Conservation (phyloP, 352 stramenopile species). For the Blastocystis sp. region DNA sequence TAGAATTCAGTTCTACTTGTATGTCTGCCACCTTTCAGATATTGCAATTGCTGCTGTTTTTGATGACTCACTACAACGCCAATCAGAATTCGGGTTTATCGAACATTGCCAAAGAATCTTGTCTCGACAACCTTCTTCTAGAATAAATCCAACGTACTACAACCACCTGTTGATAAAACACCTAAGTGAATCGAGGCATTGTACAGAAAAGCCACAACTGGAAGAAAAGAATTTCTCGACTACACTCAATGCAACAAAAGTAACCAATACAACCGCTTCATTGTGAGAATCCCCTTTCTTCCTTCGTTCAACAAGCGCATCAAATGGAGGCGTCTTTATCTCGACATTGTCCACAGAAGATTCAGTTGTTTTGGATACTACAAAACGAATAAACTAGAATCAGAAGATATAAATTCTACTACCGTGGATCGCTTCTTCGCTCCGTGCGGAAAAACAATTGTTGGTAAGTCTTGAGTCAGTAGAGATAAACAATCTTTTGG, state of each 20-base stretch:
- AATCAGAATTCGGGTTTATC: not conserved
- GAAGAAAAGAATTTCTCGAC: not conserved
- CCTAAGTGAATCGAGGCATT: slow-evolving; percentile 3
- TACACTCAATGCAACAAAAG: not conserved
- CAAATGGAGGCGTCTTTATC: not conserved
- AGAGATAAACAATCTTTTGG: not conserved
- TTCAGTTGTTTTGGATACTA: not conserved
- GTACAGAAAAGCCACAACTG: slow-evolving; percentile 15
- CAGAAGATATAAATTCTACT: not conserved
- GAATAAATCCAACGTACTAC: not conserved
- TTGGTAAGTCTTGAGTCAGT: not conserved
- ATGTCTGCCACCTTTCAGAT: too few species aligned
- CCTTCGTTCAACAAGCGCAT: not conserved
- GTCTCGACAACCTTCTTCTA: not conserved
- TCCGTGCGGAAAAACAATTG: not conserved
- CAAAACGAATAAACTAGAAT: slow-evolving; percentile 40
- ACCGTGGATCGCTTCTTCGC: not conserved
- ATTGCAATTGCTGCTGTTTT: not conserved
- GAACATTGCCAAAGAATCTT: not conserved
- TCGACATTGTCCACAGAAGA: not conserved
- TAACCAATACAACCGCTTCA: not conserved
- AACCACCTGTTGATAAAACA: not conserved
- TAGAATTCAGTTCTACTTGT: not conserved
- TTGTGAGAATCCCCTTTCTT: not conserved
- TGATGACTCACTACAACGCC: not conserved